phyloP scores from a whole-genome alignment of 202 grass and related monocot genomes.

The Zoysia matrella region DNA sequence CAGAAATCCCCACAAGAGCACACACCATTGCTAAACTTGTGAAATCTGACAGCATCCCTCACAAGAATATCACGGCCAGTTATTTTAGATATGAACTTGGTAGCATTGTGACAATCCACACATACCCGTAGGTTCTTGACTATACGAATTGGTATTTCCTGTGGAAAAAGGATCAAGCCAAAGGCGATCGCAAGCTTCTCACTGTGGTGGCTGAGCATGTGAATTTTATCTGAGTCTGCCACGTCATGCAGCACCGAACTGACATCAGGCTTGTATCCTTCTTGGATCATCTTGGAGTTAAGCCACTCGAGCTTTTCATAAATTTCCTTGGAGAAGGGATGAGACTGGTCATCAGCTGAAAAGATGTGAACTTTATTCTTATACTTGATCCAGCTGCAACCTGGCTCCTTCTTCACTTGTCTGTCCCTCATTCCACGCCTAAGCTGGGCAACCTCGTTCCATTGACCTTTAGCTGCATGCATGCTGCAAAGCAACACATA shows the following conservation, averaged over 20 bases:
- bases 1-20: conserved; percentile 81
- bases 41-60: conserved; percentile 65
- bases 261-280: conserved; percentile 78
- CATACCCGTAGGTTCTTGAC: conserved; percentile 70
- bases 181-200: conserved; percentile 80
- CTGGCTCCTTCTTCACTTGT: conserved; percentile 71
- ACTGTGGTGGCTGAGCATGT: conserved; percentile 66
- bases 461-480: conserved; percentile 63
- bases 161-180: conserved; percentile 62
- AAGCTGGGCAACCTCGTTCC: conserved; percentile 52
- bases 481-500: conserved; percentile 72
- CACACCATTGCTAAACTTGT: conserved; percentile 61
- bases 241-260: conserved; percentile 72
- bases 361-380: conserved; percentile 78
- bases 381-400: conserved; percentile 79
- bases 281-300: conserved; percentile 55
- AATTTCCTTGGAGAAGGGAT: conserved; percentile 57
- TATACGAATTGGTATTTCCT: conserved; percentile 64
- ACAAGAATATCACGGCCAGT: conserved; percentile 66
- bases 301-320: conserved; percentile 67
- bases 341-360: conserved; percentile 72
- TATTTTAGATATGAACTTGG: conserved; percentile 73
- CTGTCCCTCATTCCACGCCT: conserved; percentile 66
- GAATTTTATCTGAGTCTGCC: conserved; percentile 59
- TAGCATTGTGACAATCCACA: conserved; percentile 74